phyloP scores from a whole-genome alignment of 2,329 filamentous ascomycete species.

The Cladosporium phlei region DNA sequence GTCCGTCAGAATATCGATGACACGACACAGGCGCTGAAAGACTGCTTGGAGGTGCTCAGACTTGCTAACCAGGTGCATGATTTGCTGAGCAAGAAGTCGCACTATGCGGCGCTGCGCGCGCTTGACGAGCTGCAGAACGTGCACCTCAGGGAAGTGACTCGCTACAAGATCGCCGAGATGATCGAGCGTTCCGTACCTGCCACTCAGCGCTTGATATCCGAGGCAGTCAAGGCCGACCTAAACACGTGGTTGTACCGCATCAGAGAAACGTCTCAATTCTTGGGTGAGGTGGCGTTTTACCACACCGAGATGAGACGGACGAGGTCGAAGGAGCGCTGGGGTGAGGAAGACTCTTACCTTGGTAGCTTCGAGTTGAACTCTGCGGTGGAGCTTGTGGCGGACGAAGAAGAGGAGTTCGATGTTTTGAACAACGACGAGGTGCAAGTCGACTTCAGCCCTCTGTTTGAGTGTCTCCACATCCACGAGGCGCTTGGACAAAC shows the following conservation, averaged over 20 bases:
- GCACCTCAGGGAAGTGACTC: constrained; percentile 86
- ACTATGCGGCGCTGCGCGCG: constrained; percentile 89
- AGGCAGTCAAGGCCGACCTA: constrained; percentile 93
- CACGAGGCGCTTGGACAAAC: constrained; percentile 89
- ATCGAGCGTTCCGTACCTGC: constrained; percentile 94
- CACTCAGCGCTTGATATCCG: constrained; percentile 87
- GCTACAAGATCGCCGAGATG: constrained; percentile 90
- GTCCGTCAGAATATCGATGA: constrained; percentile 96
- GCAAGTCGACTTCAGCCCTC: constrained; percentile 86
- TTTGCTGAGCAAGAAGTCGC: constrained; percentile 83
- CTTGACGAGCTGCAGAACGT: constrained; percentile 95
- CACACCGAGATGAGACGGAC: constrained; percentile 84
- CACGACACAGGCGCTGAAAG: constrained; percentile 78
- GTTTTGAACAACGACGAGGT: constrained; percentile 92
- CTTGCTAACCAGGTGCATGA: constrained; percentile 94
- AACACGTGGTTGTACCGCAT: constrained; percentile 97
- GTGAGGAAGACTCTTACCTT: constrained; percentile 70
- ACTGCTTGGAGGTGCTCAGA: constrained; percentile 85
- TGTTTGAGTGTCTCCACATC: constrained; percentile 94
- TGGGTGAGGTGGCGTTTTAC: constrained; percentile 94
- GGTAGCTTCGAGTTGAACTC: constrained; percentile 88
- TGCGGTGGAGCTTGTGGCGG: constrained; percentile 88
- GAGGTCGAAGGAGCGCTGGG: constrained; percentile 70
- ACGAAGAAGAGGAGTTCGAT: constrained; percentile 93
- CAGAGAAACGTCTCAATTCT: constrained; percentile 89